Conservation (phyloP, 768 basidiomycete species). For the Dioszegia aurantiaca region DNA sequence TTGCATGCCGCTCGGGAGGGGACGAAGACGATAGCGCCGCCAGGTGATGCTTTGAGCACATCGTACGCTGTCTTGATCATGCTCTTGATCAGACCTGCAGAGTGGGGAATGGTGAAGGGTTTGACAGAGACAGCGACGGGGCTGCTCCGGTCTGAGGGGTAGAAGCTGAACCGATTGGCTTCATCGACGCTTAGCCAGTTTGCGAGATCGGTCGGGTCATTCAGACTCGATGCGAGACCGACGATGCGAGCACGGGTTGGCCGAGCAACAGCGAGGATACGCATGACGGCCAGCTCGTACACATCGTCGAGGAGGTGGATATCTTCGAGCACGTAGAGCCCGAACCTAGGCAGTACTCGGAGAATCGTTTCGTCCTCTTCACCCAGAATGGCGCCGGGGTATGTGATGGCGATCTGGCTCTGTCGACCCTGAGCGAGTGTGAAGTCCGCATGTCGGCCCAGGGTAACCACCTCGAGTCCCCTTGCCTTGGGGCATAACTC, state of each 20-base stretch:
- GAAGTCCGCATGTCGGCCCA: constrained; percentile 14
- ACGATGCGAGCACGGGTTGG: constrained; percentile 67
- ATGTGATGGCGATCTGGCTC: constrained; percentile 30
- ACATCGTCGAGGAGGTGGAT: constrained; percentile 74
- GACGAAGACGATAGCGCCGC: constrained; percentile 74
- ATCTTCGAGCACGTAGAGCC: constrained; percentile 75
- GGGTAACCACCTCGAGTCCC: constrained; percentile 1
- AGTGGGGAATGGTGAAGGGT: constrained; percentile 81
- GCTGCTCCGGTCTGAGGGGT: constrained; percentile 77
- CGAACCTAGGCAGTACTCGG: constrained; percentile 55
- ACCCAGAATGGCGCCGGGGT: constrained; percentile 37
- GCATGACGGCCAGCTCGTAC: constrained; percentile 79
- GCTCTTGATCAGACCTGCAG: constrained; percentile 78
- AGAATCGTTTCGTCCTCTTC: constrained; percentile 23
- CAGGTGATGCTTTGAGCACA: constrained; percentile 59
- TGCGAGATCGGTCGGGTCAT: constrained; percentile 75
- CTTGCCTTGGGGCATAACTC: constrained; percentile 7
- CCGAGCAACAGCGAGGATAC: constrained; percentile 66
- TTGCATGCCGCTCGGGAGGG: constrained; percentile 77
- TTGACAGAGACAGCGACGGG: constrained; percentile 66
- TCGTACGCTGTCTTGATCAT: constrained; percentile 88
- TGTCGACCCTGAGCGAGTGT: neutral
- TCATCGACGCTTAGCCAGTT: constrained; percentile 75
- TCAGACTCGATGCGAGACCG: constrained; percentile 72
- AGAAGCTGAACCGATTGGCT: constrained; percentile 68